These are phyloP conservation scores for Pichia phayaonensis DNA, from an alignment of 805 yeast genomes.

Conservation along the genomic window DNA sequence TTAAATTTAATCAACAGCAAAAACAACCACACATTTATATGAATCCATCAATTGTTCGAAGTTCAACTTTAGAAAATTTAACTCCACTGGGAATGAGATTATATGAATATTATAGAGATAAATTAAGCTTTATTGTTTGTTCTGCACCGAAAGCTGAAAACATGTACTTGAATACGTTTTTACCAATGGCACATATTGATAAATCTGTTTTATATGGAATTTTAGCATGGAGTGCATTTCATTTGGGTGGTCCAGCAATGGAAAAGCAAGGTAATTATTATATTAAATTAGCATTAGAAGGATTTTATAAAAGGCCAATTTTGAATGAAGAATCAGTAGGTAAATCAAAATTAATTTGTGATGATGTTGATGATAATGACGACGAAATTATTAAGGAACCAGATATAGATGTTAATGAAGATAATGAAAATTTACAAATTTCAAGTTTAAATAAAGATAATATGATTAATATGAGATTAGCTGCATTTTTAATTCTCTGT, in stretches of 20 bases:
- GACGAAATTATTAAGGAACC: slow-evolving; percentile 16
- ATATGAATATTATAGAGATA: slow-evolving; percentile 39
- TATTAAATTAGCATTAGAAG: slow-evolving; percentile 39
- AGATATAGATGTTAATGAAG: slow-evolving; percentile 6
- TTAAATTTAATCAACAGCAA: not conserved
- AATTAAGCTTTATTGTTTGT: slow-evolving; percentile 35
- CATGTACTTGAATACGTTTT: slow-evolving; percentile 42
- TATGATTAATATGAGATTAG: slow-evolving; percentile 40
- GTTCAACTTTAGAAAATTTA: slow-evolving; percentile 23
- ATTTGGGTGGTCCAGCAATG: slow-evolving; percentile 37
- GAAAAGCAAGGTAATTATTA: slow-evolving; percentile 41
- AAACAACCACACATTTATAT: slow-evolving; percentile 15
- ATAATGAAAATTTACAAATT: slow-evolving; percentile 10
- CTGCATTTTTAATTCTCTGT: slow-evolving; percentile 58
- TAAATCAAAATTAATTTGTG: slow-evolving; percentile 18
- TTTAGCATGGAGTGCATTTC: slow-evolving; percentile 50
- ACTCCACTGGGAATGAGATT: slow-evolving; percentile 31
- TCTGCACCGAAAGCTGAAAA: slow-evolving; percentile 45
- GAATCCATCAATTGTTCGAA: slow-evolving; percentile 25
- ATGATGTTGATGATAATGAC: slow-evolving; percentile 21
- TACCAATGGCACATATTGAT: slow-evolving; percentile 49
- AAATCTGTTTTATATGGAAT: slow-evolving; percentile 44
- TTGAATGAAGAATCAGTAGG: slow-evolving; percentile 17
- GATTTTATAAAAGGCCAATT: slow-evolving; percentile 30
- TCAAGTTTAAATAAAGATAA: slow-evolving; percentile 24